Evolutionary conservation across 129 eudicot species (phyloP), one percentile per base, ranked within the genome.

Genomic region (Chrysanthemum makinoi): DNA sequence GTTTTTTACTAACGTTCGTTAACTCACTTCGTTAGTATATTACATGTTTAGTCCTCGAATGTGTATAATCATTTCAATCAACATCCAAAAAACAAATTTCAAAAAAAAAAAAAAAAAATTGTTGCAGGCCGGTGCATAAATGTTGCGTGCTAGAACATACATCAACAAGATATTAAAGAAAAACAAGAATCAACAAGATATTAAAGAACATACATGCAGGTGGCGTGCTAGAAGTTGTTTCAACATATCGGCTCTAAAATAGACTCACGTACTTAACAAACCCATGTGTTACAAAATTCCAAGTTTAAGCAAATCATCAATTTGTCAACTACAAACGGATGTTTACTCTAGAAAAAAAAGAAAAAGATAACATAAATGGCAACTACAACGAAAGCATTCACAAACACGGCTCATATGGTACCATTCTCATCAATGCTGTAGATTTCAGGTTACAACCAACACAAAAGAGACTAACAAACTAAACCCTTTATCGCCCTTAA

Each of bases 281-380:
- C 3, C 62, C 62, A 57, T 20, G 62, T 57, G 62, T 57, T 57
- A 12, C 33, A 57, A 4, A 19, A 10, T 13, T 57, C 46, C 47
- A 14, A 7, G 8, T 22, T 14, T 61, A 3, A 26, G 66, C 46
- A 60, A 60, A 28, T 47, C 47, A 61, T 26, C 18, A 24, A 60
- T 60, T 15, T 60, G 44, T 60, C 65, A 24, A 60, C 65, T 60
- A 60, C 65, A 11, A 60, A 60, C 10, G 28, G 65, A 60, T 19
- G 28, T 22, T 39, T 60, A 26, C 26, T 12, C 17, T 39, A 26
- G 3, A 3, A 18, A 18, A 3, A n/a, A n/a, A n/a, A n/a, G 3
- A 57, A 60, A 60, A 60, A 60, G 5, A 9, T 18, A 20, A 26
- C 46, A 60, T 26, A 60, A 60, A 60, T 14, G 46, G 46, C 15